Percentiles rank a stretch among this genome's conserved stretches.
Conservation (phyloP, 176 grass and related monocot species). For the Panicum miliaceum region DNA sequence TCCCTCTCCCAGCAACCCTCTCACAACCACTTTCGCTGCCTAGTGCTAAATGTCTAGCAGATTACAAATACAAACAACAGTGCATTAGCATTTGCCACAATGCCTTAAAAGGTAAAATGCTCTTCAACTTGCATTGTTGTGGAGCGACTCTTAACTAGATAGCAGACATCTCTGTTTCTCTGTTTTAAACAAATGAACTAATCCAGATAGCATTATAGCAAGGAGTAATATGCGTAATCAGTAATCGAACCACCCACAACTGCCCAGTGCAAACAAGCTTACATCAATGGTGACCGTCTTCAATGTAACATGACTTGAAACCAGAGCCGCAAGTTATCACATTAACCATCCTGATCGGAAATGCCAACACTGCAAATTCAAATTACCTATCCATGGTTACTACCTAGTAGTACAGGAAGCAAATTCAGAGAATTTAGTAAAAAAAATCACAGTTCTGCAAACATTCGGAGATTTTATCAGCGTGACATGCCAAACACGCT, state of each 20-base stretch:
- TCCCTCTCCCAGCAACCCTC: background rate
- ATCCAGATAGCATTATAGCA: background rate
- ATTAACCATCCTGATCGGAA: background rate
- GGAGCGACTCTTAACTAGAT: background rate
- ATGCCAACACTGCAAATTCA: background rate
- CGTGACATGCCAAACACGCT: background rate
- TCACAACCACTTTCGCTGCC: background rate
- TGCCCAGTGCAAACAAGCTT: constrained; percentile 6
- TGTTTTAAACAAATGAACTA: background rate
- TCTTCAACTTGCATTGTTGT: background rate
- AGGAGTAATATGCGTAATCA: background rate
- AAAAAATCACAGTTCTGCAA: background rate
- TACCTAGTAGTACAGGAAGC: background rate
- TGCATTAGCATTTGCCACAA: background rate
- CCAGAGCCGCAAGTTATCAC: background rate
- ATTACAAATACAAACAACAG: background rate
- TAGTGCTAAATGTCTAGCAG: background rate
- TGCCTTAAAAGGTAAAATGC: background rate
- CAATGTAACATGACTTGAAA: background rate
- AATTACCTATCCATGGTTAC: background rate
- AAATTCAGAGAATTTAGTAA: background rate
- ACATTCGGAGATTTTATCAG: background rate
- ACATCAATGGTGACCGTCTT: background rate
- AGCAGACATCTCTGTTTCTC: background rate
- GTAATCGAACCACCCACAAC: constrained; percentile 13